Conservation (phyloP, 306 rosid genomes). For the Cucumis cinereus region DNA sequence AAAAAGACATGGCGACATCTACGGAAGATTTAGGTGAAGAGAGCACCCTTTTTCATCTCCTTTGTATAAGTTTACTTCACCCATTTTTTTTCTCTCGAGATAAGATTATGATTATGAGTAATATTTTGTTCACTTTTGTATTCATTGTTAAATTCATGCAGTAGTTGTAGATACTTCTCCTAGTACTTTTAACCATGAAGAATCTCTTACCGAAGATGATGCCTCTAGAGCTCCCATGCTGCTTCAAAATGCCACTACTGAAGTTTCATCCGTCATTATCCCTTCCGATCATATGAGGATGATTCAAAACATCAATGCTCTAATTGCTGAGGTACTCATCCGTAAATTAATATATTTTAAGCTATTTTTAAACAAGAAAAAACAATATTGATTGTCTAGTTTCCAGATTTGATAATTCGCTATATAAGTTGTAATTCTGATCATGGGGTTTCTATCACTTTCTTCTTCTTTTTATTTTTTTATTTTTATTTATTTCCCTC, state of each 20-base stretch:
- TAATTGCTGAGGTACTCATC: slow-evolving; percentile 69
- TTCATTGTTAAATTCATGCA: slow-evolving; percentile 25
- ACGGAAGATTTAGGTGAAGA: slow-evolving; percentile 81
- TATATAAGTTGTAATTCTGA: background rate
- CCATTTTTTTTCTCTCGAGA: background rate
- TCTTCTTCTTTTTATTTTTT: too few relatives aligned
- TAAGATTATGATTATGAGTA: background rate
- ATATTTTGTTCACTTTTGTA: slow-evolving; percentile 6
- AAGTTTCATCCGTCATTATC: slow-evolving; percentile 40
- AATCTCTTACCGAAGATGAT: slow-evolving; percentile 23
- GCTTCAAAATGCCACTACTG: slow-evolving; percentile 31
- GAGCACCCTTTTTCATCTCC: background rate
- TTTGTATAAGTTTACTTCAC: background rate
- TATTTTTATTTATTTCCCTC: background rate
- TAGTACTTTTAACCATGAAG: slow-evolving; percentile 24
- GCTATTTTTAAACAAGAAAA: background rate
- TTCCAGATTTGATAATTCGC: background rate
- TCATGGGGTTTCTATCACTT: background rate
- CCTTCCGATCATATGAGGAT: slow-evolving; percentile 70
- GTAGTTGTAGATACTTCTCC: slow-evolving; percentile 30
- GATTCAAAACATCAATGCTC: slow-evolving; percentile 67
- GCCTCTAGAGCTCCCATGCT: slow-evolving; percentile 21
- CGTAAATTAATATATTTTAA: background rate
- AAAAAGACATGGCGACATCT: slow-evolving; percentile 62
- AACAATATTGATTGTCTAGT: background rate